A percentile compares a stretch with the other conserved stretches of the same genome.
These are phyloP conservation scores for Dioscorea zingiberensis DNA, from an alignment of 106 monocot species.

Conservation along the genomic window DNA sequence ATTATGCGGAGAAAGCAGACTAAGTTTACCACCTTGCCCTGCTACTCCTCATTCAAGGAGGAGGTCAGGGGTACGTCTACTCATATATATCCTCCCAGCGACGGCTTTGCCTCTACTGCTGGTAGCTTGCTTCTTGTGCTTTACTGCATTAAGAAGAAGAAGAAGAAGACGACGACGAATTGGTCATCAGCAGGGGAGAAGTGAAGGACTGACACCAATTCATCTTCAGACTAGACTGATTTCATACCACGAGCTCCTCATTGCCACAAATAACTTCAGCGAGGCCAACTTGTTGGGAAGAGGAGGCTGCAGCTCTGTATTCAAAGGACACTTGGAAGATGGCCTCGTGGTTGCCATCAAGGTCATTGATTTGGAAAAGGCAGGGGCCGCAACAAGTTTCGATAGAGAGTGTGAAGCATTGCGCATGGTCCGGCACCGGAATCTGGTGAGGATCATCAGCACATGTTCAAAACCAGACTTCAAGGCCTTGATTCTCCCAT, in stretches of 20 bases:
- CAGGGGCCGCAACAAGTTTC: constrained; percentile 9
- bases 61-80: not conserved
- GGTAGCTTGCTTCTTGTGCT: too few relatives aligned
- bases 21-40: constrained; percentile 6
- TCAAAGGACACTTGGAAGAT: constrained; percentile 16
- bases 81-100: constrained; percentile 11
- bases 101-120: too few relatives aligned
- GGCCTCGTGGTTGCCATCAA: constrained; percentile 4
- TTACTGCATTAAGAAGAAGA: too few relatives aligned
- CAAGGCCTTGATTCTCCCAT: constrained; percentile 22
- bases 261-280: constrained; percentile 20
- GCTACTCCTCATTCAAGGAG: not conserved
- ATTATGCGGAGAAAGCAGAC: constrained; percentile 11
- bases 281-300: constrained; percentile 18
- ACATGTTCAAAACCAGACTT: constrained; percentile 18
- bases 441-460: constrained; percentile 19
- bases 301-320: constrained; percentile 12
- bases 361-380: constrained; percentile 11
- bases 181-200: too few relatives aligned
- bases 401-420: constrained; percentile 15
- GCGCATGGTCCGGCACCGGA: constrained; percentile 17
- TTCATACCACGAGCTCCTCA: constrained; percentile 16
- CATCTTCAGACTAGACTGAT: too few relatives aligned
- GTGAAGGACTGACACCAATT: too few relatives aligned
- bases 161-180: too few relatives aligned